Evolutionary conservation across 2,329 filamentous ascomycete genomes (phyloP).

Genomic region (Penicillium freii): DNA sequence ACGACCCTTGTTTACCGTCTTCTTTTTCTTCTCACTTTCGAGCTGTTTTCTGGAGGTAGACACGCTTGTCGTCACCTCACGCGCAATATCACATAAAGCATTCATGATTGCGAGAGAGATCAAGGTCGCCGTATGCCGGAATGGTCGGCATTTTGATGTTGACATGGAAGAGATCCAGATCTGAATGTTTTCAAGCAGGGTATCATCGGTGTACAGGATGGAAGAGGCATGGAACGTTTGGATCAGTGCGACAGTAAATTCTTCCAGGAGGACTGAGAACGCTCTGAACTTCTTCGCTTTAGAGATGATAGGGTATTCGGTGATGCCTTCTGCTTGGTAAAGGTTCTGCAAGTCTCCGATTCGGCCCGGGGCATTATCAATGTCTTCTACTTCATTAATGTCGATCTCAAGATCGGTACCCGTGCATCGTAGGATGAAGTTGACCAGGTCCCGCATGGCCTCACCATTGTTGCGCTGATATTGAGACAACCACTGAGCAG

Average conservation of each 20-base stretch:
- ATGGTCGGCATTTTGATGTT: slow-evolving; percentile 79
- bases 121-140: slow-evolving; percentile 89
- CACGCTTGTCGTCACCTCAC: slow-evolving; percentile 67
- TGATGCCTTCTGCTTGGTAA: slow-evolving; percentile 77
- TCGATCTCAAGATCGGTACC: slow-evolving; percentile 79
- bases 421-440: slow-evolving; percentile 64
- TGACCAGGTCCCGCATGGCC: slow-evolving; percentile 59
- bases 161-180: slow-evolving; percentile 91
- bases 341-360: slow-evolving; percentile 83
- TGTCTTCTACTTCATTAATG: slow-evolving; percentile 80
- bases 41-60: slow-evolving; percentile 75
- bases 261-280: slow-evolving; percentile 73
- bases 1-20: slow-evolving; percentile 73
- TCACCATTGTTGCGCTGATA: slow-evolving; percentile 57
- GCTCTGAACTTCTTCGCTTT: slow-evolving; percentile 71
- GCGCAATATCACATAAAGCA: slow-evolving; percentile 71
- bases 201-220: slow-evolving; percentile 70
- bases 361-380: slow-evolving; percentile 77
- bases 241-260: slow-evolving; percentile 76
- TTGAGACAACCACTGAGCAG: slow-evolving; percentile 56
- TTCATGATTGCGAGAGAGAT: slow-evolving; percentile 77
- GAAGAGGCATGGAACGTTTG: slow-evolving; percentile 78
- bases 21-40: slow-evolving; percentile 71
- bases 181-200: slow-evolving; percentile 82
- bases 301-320: slow-evolving; percentile 88